Base-by-base conservation (phyloP, 345 rosid species). In the Heritiera littoralis region DNA sequence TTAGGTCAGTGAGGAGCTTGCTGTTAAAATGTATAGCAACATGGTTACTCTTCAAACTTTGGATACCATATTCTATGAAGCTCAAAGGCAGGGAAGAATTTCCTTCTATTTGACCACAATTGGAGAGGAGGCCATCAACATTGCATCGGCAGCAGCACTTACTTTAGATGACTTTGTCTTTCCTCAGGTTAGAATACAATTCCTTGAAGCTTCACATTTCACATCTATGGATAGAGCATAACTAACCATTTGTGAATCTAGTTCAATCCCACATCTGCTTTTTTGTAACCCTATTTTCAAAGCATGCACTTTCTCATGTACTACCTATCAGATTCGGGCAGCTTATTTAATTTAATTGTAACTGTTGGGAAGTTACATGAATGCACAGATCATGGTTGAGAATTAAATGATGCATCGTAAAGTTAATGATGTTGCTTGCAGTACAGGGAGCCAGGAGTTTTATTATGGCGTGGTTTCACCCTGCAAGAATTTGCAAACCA, bases 401-500 rank as follows among this genome's bases (percentile, higher is more conserved):
- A 40, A 38, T 7, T 60, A 15, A 46, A 48, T 76, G 60, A 72
- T 72, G 20, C 12, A 3, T 61, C 66, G 28, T 61, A 61, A 61
- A 20, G 38, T 61, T 63, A 38, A 48, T 68, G 59, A 43, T 4
- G 65, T 73, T 18, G n/a, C 55, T 18, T 73, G 23, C 84, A 89
- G 92, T 89, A 89, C 76, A 83, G 92, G 8, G 92, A 89, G 79
- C 90, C 87, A 3, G 92, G 98, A 41, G 83, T 87, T 80, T 82
- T 93, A 3, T 45, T 92, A 52, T 93, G 94, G 94, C 93, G 96
- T 40, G 98, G 98, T 75, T 93, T 90, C 88, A 86, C 91, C 5
- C 69, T 93, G 70, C 94, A 90, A 86, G 93, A 93, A 66, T 92
- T 89, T 75, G 89, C 96, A n/a, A 86, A 93, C 84, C 98, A 93